Evolutionary conservation across 2,329 filamentous ascomycete genomes (phyloP).

Genomic region (Lizonia empirigonia): DNA sequence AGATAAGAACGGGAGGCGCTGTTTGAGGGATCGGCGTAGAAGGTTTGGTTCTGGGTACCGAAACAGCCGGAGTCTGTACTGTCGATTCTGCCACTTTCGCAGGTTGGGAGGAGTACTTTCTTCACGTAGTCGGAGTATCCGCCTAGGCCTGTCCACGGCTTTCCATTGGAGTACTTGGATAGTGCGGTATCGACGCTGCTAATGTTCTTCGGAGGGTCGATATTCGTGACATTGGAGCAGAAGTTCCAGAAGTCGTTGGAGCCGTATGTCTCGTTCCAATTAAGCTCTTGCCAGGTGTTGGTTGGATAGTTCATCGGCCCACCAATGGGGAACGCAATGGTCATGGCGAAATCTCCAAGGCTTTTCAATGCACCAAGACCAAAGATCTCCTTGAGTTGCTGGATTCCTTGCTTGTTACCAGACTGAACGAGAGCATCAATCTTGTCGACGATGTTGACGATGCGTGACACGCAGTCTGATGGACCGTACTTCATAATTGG

Average conservation of each 20-base stretch:
- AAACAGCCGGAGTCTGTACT: slow-evolving; percentile 53
- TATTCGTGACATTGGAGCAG: slow-evolving; percentile 58
- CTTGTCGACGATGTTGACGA: slow-evolving; percentile 58
- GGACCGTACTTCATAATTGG: slow-evolving; percentile 58
- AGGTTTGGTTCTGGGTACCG: slow-evolving; percentile 51
- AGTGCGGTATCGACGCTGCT: slow-evolving; percentile 54
- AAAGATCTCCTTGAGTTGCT: slow-evolving; percentile 56
- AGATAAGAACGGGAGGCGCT: slow-evolving; percentile 53
- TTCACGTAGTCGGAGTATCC: slow-evolving; percentile 61
- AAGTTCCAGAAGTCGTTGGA: slow-evolving; percentile 59
- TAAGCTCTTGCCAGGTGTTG: slow-evolving; percentile 61
- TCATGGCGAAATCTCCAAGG: slow-evolving; percentile 55
- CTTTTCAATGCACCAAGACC: slow-evolving; percentile 54
- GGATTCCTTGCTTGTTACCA: slow-evolving; percentile 51
- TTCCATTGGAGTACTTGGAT: slow-evolving; percentile 56
- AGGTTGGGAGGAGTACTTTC: slow-evolving; percentile 52
- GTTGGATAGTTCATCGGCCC: slow-evolving; percentile 58
- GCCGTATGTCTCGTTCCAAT: slow-evolving; percentile 53
- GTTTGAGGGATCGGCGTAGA: slow-evolving; percentile 54
- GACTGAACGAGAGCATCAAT: slow-evolving; percentile 55
- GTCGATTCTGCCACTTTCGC: slow-evolving; percentile 51
- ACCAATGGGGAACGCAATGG: slow-evolving; percentile 56
- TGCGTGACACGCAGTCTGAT: slow-evolving; percentile 56
- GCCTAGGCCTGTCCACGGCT: slow-evolving; percentile 58
- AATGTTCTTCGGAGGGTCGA: slow-evolving; percentile 52